A percentile compares a stretch with the other conserved stretches of the same genome.
Evolutionary conservation across 768 basidiomycete species (phyloP).

Genomic region (Trametes punicea): DNA sequence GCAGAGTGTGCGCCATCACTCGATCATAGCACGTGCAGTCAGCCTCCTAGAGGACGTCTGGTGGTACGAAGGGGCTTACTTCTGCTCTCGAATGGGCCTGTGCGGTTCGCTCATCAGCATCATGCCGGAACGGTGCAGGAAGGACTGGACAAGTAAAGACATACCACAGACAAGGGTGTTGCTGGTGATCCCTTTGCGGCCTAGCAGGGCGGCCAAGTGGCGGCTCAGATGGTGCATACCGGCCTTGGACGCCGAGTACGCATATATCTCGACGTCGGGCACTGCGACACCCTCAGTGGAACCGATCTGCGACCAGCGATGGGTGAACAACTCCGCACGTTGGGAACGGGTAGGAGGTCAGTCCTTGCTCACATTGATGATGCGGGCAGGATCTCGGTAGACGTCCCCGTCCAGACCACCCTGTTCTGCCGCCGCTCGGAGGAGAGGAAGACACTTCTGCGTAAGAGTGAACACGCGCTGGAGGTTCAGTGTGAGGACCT

Average conservation of each 20-base stretch:
- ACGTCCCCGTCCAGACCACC: constrained; percentile 36
- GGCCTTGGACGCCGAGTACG: constrained; percentile 63
- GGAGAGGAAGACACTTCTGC: constrained; percentile 56
- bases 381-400: constrained; percentile 48
- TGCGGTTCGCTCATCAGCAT: not conserved
- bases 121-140: not conserved
- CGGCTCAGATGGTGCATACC: constrained; percentile 57
- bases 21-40: not conserved
- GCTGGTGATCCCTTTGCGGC: constrained; percentile 53
- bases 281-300: constrained; percentile 53
- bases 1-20: constrained; percentile 57
- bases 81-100: constrained; percentile 33
- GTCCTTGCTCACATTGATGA: constrained; percentile 61
- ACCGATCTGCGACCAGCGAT: not conserved
- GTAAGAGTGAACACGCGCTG: constrained; percentile 64
- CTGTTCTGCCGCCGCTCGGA: constrained; percentile 43
- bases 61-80: constrained; percentile 20
- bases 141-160: constrained; percentile 7
- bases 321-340: too few relatives aligned
- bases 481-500: constrained; percentile 59
- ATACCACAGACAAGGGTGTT: constrained; percentile 64
- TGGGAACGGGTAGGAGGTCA: not conserved
- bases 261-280: constrained; percentile 58
- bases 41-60: not conserved
- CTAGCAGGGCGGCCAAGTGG: constrained; percentile 54